Percentiles rank a stretch among this genome's conserved stretches.
phyloP scores from a whole-genome alignment of 2,329 filamentous ascomycete species.

The Aspergillus sclerotialis region DNA sequence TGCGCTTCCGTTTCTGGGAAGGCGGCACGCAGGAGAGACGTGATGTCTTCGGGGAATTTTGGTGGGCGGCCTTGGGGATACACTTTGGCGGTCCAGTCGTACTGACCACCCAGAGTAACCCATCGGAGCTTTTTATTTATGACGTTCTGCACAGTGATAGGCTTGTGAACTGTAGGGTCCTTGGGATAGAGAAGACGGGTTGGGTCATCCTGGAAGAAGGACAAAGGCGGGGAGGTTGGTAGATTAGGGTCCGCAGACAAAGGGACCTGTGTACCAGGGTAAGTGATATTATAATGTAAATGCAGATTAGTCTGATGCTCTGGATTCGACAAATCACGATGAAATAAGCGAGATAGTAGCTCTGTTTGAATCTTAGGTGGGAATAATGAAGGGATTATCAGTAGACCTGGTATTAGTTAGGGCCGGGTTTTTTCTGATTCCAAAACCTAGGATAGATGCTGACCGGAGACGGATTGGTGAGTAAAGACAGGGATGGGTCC shows the following conservation, averaged over 20 bases:
- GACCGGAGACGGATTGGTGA: conserved; percentile 30
- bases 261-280: conserved; percentile 33
- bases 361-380: conserved; percentile 60
- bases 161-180: conserved; percentile 65
- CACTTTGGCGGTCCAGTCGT: conserved; percentile 84
- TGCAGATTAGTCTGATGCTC: conserved; percentile 85
- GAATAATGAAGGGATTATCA: conserved; percentile 68
- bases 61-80: conserved; percentile 68
- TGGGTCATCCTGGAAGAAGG: conserved; percentile 50
- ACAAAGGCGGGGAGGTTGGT: conserved; percentile 17
- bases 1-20: conserved; percentile 75
- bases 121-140: conserved; percentile 79
- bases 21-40: conserved; percentile 56
- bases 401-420: conserved; percentile 57
- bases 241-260: no score
- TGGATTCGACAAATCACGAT: conserved; percentile 67
- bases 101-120: conserved; percentile 91
- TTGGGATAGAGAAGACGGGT: conserved; percentile 48
- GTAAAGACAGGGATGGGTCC: conserved; percentile 29
- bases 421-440: conserved; percentile 5
- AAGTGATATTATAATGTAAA: conserved; percentile 67
- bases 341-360: conserved; percentile 67
- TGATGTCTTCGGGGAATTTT: conserved; percentile 67
- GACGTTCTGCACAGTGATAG: conserved; percentile 62
- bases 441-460: conserved; percentile 12